Conservation (phyloP, 805 yeast species). For the Nakazawaea molendinolei region DNA sequence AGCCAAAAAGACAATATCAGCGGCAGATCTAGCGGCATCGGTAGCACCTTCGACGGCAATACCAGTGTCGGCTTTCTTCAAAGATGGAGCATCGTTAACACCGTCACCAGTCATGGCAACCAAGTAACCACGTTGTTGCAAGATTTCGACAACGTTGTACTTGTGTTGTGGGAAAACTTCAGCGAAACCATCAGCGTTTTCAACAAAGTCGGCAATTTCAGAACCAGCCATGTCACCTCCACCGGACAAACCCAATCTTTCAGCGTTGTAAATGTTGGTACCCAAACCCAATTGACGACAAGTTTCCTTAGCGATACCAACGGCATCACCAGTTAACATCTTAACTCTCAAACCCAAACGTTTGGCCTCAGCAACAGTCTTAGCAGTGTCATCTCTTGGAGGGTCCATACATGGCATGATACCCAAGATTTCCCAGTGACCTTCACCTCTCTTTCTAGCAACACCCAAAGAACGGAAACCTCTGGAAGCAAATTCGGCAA, state of each 20-base stretch:
- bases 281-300: slow-evolving; percentile 97
- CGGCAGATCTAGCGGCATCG: slow-evolving; percentile 95
- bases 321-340: slow-evolving; percentile 99
- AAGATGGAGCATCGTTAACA: slow-evolving; percentile 96
- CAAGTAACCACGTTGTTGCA: slow-evolving; percentile 93
- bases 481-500: slow-evolving; percentile 95
- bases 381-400: slow-evolving; percentile 97
- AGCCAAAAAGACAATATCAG: slow-evolving; percentile 92
- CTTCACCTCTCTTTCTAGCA: slow-evolving; percentile 98
- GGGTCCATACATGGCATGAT: slow-evolving; percentile 99
- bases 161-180: slow-evolving; percentile 98
- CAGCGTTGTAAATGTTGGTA: slow-evolving; percentile 94
- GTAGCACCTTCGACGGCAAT: slow-evolving; percentile 98
- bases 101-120: slow-evolving; percentile 99
- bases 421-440: slow-evolving; percentile 96
- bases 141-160: slow-evolving; percentile 91
- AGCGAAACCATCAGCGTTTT: slow-evolving; percentile 97
- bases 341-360: slow-evolving; percentile 87
- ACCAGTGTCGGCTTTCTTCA: slow-evolving; percentile 95
- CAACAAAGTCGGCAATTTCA: slow-evolving; percentile 94
- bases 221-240: slow-evolving; percentile 94
- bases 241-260: slow-evolving; percentile 93
- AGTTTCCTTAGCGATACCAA: slow-evolving; percentile 97
- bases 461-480: slow-evolving; percentile 99
- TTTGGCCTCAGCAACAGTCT: slow-evolving; percentile 89